These are phyloP conservation scores for Zalaria sp. DNA, from an alignment of 2,329 filamentous ascomycete species.

Conservation along the genomic window DNA sequence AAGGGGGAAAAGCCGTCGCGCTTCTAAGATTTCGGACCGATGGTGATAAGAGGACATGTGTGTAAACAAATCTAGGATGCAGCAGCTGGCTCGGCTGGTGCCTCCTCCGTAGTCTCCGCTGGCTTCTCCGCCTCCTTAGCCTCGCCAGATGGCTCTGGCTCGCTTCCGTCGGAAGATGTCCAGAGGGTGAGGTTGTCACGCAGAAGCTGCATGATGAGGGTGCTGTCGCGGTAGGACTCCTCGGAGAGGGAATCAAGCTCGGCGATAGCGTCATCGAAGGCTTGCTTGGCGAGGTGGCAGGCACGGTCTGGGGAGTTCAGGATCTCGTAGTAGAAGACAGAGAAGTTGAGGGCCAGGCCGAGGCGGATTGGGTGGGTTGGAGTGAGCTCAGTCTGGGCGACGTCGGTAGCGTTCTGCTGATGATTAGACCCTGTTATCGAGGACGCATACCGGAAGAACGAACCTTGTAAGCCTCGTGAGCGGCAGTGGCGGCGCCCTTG, in stretches of 20 bases:
- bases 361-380: conserved; percentile 97
- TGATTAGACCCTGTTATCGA: neutral
- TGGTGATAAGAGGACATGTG: neutral
- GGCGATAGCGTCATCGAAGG: conserved; percentile 95
- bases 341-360: conserved; percentile 96
- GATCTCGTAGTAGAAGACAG: conserved; percentile 99
- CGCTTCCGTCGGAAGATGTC: conserved; percentile 84
- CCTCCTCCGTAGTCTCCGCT: conserved; percentile 22
- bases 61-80: conserved; percentile 14
- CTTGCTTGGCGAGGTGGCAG: conserved; percentile 98
- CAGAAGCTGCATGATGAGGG: conserved; percentile 97
- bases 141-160: conserved; percentile 51
- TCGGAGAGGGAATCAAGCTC: conserved; percentile 96
- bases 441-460: too few species aligned
- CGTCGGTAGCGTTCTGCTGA: conserved; percentile 79
- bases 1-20: conserved; percentile 2
- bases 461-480: conserved; percentile 97
- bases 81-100: conserved; percentile 33
- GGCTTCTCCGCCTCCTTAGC: conserved; percentile 45
- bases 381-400: conserved; percentile 93
- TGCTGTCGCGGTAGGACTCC: conserved; percentile 98
- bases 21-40: neutral
- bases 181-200: conserved; percentile 96
- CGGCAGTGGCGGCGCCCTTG: conserved; percentile 73
- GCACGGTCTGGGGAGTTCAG: conserved; percentile 94